These are phyloP conservation scores for Termitomyces eurrhizus DNA, from an alignment of 768 basidiomycete species.

Conservation along the genomic window DNA sequence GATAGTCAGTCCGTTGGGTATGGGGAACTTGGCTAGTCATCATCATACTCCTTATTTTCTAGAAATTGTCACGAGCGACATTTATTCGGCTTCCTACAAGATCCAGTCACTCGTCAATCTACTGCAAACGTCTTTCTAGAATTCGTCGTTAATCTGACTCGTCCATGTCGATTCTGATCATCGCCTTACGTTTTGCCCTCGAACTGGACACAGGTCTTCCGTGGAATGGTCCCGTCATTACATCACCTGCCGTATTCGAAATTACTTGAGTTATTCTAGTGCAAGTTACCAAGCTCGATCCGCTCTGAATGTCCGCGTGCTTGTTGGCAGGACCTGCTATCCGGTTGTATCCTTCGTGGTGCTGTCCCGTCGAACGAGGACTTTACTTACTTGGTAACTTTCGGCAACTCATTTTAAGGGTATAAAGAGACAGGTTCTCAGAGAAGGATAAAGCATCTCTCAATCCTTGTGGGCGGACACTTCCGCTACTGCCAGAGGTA, in stretches of 20 bases:
- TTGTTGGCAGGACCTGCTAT: not conserved
- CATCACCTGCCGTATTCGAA: not conserved
- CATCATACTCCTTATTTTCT: not conserved
- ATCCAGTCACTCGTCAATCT: not conserved
- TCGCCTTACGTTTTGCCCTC: not conserved
- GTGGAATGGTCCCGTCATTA: not conserved
- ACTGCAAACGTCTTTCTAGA: not conserved
- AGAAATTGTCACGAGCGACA: not conserved
- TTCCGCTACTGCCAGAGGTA: not conserved
- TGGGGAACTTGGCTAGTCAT: not conserved
- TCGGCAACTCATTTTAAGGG: not conserved
- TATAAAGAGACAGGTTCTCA: not conserved
- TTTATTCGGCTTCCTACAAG: not conserved
- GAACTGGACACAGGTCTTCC: not conserved
- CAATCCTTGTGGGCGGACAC: not conserved
- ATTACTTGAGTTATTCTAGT: not conserved
- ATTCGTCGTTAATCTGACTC: not conserved
- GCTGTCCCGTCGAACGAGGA: not conserved
- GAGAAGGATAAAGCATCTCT: not conserved
- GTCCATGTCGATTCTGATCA: not conserved
- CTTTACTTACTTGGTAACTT: not conserved
- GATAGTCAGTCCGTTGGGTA: not conserved
- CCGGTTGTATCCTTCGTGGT: not conserved
- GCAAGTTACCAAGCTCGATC: not conserved
- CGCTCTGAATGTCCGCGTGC: not conserved